phyloP scores from a whole-genome alignment of 2,329 filamentous ascomycete species.

The Purpureocillium takamizusanense region DNA sequence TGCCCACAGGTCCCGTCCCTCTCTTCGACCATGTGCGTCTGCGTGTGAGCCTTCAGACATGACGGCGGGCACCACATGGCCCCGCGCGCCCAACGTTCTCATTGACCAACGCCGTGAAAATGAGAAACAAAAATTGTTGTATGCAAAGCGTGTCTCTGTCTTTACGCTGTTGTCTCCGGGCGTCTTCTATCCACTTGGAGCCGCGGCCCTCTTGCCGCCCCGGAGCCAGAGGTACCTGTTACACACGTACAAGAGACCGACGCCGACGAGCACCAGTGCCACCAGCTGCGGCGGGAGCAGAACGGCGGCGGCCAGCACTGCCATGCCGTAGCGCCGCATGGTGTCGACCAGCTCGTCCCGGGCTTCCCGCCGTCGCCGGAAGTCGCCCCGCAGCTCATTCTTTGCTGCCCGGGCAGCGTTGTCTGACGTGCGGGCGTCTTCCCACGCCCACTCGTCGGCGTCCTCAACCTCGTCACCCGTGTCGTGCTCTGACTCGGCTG shows the following conservation, averaged over 20 bases:
- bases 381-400: slow-evolving; percentile 18
- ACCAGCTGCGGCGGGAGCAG: slow-evolving; percentile 36
- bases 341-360: slow-evolving; percentile 29
- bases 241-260: slow-evolving; percentile 31
- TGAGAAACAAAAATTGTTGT: slow-evolving; percentile 12
- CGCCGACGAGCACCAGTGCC: slow-evolving; percentile 22
- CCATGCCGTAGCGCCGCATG: slow-evolving; percentile 32
- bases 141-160: background rate
- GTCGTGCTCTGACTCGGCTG: slow-evolving; percentile 28
- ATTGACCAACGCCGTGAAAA: slow-evolving; percentile 22
- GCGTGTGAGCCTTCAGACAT: too few species aligned
- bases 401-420: slow-evolving; percentile 7
- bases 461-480: slow-evolving; percentile 23
- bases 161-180: slow-evolving; percentile 3
- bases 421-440: slow-evolving; percentile 13
- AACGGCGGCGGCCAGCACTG: slow-evolving; percentile 33
- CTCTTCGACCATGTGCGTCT: too few species aligned
- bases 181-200: slow-evolving; percentile 10
- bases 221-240: slow-evolving; percentile 17
- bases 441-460: slow-evolving; percentile 15
- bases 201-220: background rate
- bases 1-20: too few species aligned
- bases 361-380: slow-evolving; percentile 21
- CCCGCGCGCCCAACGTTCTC: too few species aligned
- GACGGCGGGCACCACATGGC: too few species aligned